Percentiles rank a stretch among this genome's conserved stretches.
These are phyloP conservation scores for Verbascum thapsus DNA, from an alignment of 257 asterid species.

Conservation along the genomic window DNA sequence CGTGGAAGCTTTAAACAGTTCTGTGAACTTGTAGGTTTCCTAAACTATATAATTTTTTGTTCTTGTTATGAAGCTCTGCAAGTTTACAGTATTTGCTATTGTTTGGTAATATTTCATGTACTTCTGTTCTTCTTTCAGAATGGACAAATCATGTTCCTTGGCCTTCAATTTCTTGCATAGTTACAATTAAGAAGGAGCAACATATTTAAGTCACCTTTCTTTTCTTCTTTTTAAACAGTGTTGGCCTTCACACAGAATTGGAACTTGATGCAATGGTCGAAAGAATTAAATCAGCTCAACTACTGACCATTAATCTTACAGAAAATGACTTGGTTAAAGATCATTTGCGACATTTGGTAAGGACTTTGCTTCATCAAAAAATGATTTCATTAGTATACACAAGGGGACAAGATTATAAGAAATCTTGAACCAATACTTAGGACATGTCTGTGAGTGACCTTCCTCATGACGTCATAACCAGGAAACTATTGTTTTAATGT, in stretches of 20 bases:
- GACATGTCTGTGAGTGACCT: not conserved
- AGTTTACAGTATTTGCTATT: conserved; percentile 21
- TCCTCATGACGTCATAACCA: not conserved
- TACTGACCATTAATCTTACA: conserved; percentile 69
- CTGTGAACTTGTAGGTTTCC: conserved; percentile 62
- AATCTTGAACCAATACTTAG: not conserved
- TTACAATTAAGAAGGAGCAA: conserved; percentile 5
- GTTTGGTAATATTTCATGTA: conserved; percentile 29
- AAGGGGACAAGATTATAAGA: not conserved
- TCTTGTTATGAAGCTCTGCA: conserved; percentile 8
- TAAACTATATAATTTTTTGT: not conserved
- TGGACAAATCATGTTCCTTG: conserved; percentile 10
- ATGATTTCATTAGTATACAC: conserved; percentile 6
- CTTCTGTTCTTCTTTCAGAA: conserved; percentile 9
- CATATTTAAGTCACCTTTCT: conserved; percentile 3
- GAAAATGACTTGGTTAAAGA: conserved; percentile 90
- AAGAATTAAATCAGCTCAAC: conserved; percentile 59
- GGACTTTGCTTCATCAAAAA: conserved; percentile 1
- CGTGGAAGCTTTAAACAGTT: conserved; percentile 77
- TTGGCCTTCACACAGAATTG: too few relatives aligned
- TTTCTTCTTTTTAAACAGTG: too few relatives aligned
- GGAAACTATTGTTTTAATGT: not conserved
- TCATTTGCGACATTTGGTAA: conserved; percentile 89
- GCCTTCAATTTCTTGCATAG: conserved; percentile 9
- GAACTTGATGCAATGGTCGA: conserved; percentile 72